These are phyloP conservation scores for Naganishia vishniacii DNA, from an alignment of 768 basidiomycete genomes.

Conservation along the genomic window DNA sequence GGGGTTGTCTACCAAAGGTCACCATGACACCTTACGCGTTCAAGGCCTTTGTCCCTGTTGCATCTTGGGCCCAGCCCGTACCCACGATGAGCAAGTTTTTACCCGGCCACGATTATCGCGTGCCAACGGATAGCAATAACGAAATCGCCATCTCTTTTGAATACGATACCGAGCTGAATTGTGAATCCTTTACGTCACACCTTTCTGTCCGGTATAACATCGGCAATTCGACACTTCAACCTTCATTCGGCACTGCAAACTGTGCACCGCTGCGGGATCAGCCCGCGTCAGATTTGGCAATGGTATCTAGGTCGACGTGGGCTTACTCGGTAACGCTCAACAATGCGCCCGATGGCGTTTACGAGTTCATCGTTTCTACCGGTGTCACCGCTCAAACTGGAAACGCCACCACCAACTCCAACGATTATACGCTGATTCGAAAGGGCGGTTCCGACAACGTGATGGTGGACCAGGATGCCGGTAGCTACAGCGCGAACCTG, in stretches of 20 bases:
- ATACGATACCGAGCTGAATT: constrained; percentile 73
- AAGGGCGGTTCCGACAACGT: constrained; percentile 71
- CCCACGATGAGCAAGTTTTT: constrained; percentile 72
- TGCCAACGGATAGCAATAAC: constrained; percentile 52
- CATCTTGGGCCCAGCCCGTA: constrained; percentile 64
- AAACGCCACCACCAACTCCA: constrained; percentile 58
- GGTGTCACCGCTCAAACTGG: constrained; percentile 54
- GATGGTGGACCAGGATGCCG: constrained; percentile 71
- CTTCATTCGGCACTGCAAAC: constrained; percentile 56
- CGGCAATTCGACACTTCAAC: constrained; percentile 59
- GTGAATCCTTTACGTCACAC: constrained; percentile 60
- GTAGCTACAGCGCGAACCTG: constrained; percentile 63
- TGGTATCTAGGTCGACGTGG: constrained; percentile 60
- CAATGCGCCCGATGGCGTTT: constrained; percentile 74
- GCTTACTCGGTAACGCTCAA: constrained; percentile 68
- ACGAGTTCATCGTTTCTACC: constrained; percentile 61
- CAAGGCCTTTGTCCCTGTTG: constrained; percentile 68
- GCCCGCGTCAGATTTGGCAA: constrained; percentile 54
- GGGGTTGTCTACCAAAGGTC: constrained; percentile 66
- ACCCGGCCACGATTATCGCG: constrained; percentile 81
- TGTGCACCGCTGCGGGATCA: constrained; percentile 47
- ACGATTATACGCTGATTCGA: constrained; percentile 71
- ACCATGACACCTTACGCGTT: constrained; percentile 70
- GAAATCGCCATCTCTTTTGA: constrained; percentile 65
- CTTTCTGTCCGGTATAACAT: constrained; percentile 66